Evolutionary conservation across 2,329 filamentous ascomycete genomes (phyloP).

Genomic region (Sclerotinia sclerotiorum): DNA sequence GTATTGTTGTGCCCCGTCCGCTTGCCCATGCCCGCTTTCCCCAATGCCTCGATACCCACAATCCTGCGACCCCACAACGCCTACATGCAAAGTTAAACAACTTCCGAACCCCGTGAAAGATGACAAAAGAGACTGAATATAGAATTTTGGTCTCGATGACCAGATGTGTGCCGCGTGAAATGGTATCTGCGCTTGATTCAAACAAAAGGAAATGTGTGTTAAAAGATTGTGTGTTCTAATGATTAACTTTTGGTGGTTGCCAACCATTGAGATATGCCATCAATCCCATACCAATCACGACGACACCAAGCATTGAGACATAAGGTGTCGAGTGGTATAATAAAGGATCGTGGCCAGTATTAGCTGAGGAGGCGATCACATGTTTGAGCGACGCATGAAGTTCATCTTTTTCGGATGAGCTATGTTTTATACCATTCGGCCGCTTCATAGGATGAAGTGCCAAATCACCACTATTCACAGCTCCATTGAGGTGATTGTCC

Average conservation of each 20-base stretch:
- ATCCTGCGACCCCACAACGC: slow-evolving; percentile 11
- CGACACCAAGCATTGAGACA: slow-evolving; percentile 78
- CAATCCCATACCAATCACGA: slow-evolving; percentile 75
- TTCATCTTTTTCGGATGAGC: slow-evolving; percentile 28
- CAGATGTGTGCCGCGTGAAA: not conserved
- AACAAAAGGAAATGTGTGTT: slow-evolving; percentile 13
- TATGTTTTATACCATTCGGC: slow-evolving; percentile 1
- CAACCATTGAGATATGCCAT: slow-evolving; percentile 88
- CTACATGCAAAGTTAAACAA: slow-evolving; percentile 18
- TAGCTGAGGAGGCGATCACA: slow-evolving; percentile 30
- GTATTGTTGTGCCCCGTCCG: slow-evolving; percentile 18
- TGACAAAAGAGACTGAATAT: slow-evolving; percentile 19
- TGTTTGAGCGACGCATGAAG: slow-evolving; percentile 12
- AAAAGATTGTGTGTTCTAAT: slow-evolving; percentile 29
- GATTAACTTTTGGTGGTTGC: slow-evolving; percentile 50
- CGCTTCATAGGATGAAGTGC: slow-evolving; percentile 26
- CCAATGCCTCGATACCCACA: slow-evolving; percentile 4
- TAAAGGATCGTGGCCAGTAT: slow-evolving; percentile 48
- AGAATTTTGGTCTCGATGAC: slow-evolving; percentile 19
- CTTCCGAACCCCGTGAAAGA: slow-evolving; percentile 5
- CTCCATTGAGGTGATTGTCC: slow-evolving; percentile 24
- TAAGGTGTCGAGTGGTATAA: slow-evolving; percentile 66
- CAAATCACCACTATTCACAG: slow-evolving; percentile 17
- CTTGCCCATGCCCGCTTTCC: slow-evolving; percentile 18
- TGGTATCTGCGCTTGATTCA: slow-evolving; percentile 3